Evolutionary conservation across 805 yeast genomes (phyloP), one percentile per base, ranked within the genome.

Genomic region (Alloascoidea hylecoeti): DNA sequence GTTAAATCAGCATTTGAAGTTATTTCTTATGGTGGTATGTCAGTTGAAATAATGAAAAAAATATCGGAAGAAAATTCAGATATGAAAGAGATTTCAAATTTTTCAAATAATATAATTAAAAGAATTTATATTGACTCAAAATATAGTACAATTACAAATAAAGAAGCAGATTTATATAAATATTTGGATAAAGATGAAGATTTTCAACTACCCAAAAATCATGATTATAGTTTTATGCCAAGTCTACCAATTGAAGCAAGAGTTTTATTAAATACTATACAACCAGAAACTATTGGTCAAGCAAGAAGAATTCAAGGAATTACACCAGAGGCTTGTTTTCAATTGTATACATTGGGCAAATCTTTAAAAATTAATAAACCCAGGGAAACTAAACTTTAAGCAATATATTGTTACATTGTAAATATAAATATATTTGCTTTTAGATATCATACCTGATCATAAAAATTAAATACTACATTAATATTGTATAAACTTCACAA

Each of bases 231-330:
- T 9, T 50, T 61, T 12, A 47, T 78, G 37, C 66, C 72, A 14
- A 72, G 83, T 0, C 57, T 89, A n/a, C 81, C 94, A 2, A 65
- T 71, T 17, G 96, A 89, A 51, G 88, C 77, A 18, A 71, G 80
- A 40, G 64, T 62, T 14, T 58, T 81, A 6, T 61, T 92, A 39
- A 82, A 84, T 48, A 65, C 68, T 6, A 75, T 84, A 13, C 78
- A 82, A 43, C 98, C 98, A 0, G 72, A 73, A 39, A 92, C 96
- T 0, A 73, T 92, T 35, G 97, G 97, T 0, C 97, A 92, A 53
- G 97, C 97, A 0, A 69, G 95, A 52, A 66, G 97, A 47, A 80
- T 89, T 9, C 94, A 92, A 50, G 97, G 98, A 1, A 76, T 92
- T 2, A 89, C 97, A 0, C 95, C 97, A 0, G 89, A 96, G 0